phyloP scores from a whole-genome alignment of 306 rosid genomes.

The Benincasa hispida region DNA sequence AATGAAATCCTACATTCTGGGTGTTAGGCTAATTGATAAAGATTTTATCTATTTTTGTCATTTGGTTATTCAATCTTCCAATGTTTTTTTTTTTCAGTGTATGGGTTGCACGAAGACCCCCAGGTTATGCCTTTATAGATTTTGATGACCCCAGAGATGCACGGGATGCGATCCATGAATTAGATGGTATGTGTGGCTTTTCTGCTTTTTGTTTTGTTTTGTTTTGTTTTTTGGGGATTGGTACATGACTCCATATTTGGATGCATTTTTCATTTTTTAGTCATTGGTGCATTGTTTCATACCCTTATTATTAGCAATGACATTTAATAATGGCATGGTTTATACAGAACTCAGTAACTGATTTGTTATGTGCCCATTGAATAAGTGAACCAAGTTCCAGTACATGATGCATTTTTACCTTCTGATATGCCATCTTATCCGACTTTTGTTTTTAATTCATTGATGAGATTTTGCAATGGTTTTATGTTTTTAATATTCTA shows the following conservation, averaged over 20 bases:
- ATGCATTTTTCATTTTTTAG: not conserved
- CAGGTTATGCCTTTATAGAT: slow-evolving; percentile 95
- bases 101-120: slow-evolving; percentile 98
- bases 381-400: not conserved
- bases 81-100: slow-evolving; percentile 39
- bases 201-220: not conserved
- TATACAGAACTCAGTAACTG: not conserved
- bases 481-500: not conserved
- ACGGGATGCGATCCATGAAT: slow-evolving; percentile 79
- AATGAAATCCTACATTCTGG: not conserved
- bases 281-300: not conserved
- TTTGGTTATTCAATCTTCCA: not conserved
- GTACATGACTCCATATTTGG: not conserved
- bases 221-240: too few relatives aligned
- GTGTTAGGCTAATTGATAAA: not conserved
- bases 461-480: not conserved
- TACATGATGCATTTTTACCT: not conserved
- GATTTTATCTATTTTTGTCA: not conserved
- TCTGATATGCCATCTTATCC: not conserved
- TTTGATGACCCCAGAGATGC: slow-evolving; percentile 92
- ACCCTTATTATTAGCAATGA: not conserved
- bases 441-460: not conserved
- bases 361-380: not conserved
- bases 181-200: slow-evolving; percentile 57
- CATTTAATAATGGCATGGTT: not conserved